Percentiles rank a stretch among this genome's conserved stretches.
phyloP scores from a whole-genome alignment of 257 asterid species.

The Leonotis leonurus region DNA sequence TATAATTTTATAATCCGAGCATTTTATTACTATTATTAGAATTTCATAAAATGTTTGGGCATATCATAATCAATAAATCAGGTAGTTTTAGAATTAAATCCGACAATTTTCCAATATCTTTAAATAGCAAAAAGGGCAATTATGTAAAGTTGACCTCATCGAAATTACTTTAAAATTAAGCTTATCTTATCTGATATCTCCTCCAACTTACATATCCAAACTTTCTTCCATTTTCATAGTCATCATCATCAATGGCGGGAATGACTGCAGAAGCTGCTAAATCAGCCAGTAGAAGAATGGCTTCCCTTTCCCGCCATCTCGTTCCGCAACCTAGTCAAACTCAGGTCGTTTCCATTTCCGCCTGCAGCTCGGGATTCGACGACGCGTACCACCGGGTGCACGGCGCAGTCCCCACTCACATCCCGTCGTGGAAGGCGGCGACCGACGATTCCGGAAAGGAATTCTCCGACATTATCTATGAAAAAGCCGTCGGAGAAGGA shows the following conservation, averaged over 20 bases:
- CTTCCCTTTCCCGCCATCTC: conserved; percentile 55
- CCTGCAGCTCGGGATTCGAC: conserved; percentile 51
- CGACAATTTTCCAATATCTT: too few species aligned
- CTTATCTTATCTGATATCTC: conserved; percentile 27
- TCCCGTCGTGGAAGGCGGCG: conserved; percentile 57
- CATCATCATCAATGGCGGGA: conserved; percentile 34
- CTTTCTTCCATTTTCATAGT: too few species aligned
- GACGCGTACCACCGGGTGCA: conserved; percentile 66
- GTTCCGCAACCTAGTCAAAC: conserved; percentile 18
- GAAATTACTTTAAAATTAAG: too few species aligned
- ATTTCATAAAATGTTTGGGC: too few species aligned
- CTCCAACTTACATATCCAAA: conserved; percentile 8
- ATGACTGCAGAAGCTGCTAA: conserved; percentile 28
- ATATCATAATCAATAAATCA: too few species aligned
- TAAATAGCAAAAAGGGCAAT: too few species aligned
- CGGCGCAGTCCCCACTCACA: conserved; percentile 64
- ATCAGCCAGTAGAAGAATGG: conserved; percentile 43
- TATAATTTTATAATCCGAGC: too few species aligned
- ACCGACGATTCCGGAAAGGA: conserved; percentile 64
- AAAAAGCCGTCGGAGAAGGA: conserved; percentile 81
- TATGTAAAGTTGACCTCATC: too few species aligned
- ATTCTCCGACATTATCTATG: conserved; percentile 68
- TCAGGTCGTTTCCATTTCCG: too few species aligned
- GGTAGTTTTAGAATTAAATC: too few species aligned
- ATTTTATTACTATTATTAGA: too few species aligned